Evolutionary conservation across 2,329 filamentous ascomycete genomes (phyloP).

Genomic region (Botryosphaeria dothidea): DNA sequence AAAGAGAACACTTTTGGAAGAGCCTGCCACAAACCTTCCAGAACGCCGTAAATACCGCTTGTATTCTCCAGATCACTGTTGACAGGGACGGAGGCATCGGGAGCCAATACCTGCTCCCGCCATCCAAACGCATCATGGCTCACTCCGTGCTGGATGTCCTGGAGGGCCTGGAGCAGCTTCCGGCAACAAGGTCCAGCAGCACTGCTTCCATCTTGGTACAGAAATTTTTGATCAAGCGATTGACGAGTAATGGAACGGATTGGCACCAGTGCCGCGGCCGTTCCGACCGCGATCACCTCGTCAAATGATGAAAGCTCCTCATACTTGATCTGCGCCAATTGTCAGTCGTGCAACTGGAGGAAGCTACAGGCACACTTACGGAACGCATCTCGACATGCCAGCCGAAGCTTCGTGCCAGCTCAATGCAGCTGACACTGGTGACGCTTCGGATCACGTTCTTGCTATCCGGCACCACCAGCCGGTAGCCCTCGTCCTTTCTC

Average conservation of each 20-base stretch:
- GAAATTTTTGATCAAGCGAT: constrained; percentile 25
- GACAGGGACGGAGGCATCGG: not conserved
- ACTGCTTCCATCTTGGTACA: constrained; percentile 21
- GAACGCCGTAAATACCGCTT: not conserved
- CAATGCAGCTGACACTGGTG: constrained; percentile 29
- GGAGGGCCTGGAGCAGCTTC: not conserved
- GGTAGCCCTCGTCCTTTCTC: constrained; percentile 22
- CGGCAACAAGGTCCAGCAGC: not conserved
- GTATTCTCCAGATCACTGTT: not conserved
- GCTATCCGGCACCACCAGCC: constrained; percentile 34
- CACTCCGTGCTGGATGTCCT: constrained; percentile 2
- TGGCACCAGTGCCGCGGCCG: constrained; percentile 25
- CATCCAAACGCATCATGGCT: constrained; percentile 8
- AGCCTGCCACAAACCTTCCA: not conserved
- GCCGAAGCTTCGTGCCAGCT: constrained; percentile 30
- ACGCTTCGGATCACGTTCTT: constrained; percentile 33
- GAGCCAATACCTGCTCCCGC: not conserved
- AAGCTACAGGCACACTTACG: not conserved
- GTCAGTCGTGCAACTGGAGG: not conserved
- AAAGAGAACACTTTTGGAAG: constrained; percentile 1
- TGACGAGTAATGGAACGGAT: constrained; percentile 21
- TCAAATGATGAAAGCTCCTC: constrained; percentile 24
- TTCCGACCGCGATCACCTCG: constrained; percentile 29
- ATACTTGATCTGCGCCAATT: constrained; percentile 20
- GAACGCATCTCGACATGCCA: constrained; percentile 35